phyloP scores from a whole-genome alignment of 768 basidiomycete species.

The Brasilioporus rufonigricans region DNA sequence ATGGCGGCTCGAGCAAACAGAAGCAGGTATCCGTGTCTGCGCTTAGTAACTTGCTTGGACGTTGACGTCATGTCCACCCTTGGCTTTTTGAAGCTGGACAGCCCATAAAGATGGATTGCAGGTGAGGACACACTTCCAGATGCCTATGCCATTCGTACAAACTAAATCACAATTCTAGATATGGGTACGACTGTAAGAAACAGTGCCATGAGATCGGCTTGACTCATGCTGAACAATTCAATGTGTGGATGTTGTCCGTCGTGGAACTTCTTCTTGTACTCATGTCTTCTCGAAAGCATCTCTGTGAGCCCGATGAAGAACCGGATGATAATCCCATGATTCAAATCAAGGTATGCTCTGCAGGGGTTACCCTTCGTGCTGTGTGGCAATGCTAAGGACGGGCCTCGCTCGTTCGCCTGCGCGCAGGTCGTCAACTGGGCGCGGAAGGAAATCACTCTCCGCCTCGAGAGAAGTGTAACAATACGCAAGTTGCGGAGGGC shows the following conservation, averaged over 20 bases:
- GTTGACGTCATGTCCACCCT: background rate
- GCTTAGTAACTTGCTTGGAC: no score
- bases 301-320: background rate
- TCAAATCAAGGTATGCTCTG: background rate
- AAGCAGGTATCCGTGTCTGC: background rate
- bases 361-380: no score
- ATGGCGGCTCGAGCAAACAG: background rate
- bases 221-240: background rate
- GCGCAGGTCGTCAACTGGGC: no score
- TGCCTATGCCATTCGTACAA: background rate
- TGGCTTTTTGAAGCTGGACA: background rate
- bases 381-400: no score
- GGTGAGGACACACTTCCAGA: background rate
- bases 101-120: background rate
- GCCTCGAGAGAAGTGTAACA: no score
- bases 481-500: no score
- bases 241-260: background rate
- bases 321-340: background rate
- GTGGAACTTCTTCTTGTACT: background rate
- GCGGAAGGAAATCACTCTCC: no score
- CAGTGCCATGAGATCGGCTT: background rate
- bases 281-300: background rate
- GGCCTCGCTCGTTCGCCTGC: no score
- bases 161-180: background rate
- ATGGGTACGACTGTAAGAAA: slow-evolving; percentile 2